Base-by-base conservation (phyloP, 805 yeast species). In the Kuraishia ogatae region DNA sequence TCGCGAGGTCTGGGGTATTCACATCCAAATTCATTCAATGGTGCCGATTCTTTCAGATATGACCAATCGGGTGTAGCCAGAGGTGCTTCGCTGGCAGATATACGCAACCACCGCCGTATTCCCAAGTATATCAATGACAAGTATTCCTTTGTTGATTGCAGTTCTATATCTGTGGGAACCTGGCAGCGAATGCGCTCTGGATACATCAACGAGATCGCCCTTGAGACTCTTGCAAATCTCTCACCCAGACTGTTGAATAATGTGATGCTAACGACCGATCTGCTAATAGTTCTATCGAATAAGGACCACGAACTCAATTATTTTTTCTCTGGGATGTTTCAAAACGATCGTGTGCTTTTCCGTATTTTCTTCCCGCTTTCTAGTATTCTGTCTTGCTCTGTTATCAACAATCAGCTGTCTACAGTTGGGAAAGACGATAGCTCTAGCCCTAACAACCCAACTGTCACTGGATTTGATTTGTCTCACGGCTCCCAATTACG, bases 141-240 rank as follows among this genome's bases (percentile, higher is more conserved):
- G 58, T 87, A 87, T 66, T 79, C 81, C 62, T 81, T 85, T 57
- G 77, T 87, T 28, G 91, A 87, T 62, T 79, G 87, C 59, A 73
- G 79, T 50, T 82, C 89, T 10, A 74, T 87, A 10, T 80, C 87
- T 0, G 92, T 87, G 24, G 94, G 94, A 0, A 76, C 84, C 39
- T 88, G 96, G 96, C 91, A 87, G 67, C 71, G 96, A 60, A 78
- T 85, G 58, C 83, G 83, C 64, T 78, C 85, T 43, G 94, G 94
- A 1, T 73, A 76, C 55, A 69, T 76, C 48, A 73, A 72, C 55
- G 63, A 71, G 21, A 64, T 69, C 8, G 62, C 66, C 35, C 68
- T 85, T 23, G 71, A 72, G 53, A 75, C 71, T 52, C 69, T 84
- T 49, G 76, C 80, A 26, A 87, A 87, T 61, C 67, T 88, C 29